Conservation (phyloP, 768 basidiomycete species). For the Phlebiopsis gigantea region DNA sequence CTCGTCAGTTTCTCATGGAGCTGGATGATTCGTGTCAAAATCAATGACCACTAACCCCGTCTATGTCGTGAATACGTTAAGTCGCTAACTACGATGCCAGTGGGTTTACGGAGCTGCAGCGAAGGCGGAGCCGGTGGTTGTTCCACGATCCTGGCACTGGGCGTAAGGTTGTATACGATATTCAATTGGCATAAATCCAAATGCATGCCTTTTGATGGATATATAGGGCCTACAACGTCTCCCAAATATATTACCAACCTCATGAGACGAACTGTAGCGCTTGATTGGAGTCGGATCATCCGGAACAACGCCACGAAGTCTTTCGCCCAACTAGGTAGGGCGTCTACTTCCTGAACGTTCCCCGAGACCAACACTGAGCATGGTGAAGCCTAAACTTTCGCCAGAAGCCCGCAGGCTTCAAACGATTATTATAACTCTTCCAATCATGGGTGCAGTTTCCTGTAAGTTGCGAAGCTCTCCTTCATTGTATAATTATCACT, state of each 20-base stretch:
- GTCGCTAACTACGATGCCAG: too few relatives aligned
- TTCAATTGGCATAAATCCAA: neutral
- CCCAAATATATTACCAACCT: too few relatives aligned
- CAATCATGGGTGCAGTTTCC: constrained; percentile 60
- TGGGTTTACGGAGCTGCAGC: too few relatives aligned
- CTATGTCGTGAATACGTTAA: too few relatives aligned
- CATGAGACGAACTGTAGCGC: neutral
- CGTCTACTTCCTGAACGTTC: neutral
- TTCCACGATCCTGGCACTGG: neutral
- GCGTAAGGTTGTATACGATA: too few relatives aligned
- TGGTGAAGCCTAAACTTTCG: constrained; percentile 24
- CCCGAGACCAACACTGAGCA: neutral
- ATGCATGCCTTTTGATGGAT: neutral
- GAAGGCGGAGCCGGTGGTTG: neutral
- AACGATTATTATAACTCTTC: constrained; percentile 56
- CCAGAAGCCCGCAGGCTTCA: constrained; percentile 41
- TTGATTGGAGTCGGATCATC: neutral
- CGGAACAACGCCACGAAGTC: constrained; percentile 6
- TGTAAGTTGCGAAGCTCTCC: constrained; percentile 36
- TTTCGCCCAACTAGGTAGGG: neutral
- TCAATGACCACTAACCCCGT: too few relatives aligned
- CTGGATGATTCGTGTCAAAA: too few relatives aligned
- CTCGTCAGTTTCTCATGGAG: too few relatives aligned
- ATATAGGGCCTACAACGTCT: neutral
- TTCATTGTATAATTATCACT: neutral